A percentile compares a stretch with the other conserved stretches of the same genome.
phyloP scores from a whole-genome alignment of 257 asterid genomes.

The Solanum appendiculatum region DNA sequence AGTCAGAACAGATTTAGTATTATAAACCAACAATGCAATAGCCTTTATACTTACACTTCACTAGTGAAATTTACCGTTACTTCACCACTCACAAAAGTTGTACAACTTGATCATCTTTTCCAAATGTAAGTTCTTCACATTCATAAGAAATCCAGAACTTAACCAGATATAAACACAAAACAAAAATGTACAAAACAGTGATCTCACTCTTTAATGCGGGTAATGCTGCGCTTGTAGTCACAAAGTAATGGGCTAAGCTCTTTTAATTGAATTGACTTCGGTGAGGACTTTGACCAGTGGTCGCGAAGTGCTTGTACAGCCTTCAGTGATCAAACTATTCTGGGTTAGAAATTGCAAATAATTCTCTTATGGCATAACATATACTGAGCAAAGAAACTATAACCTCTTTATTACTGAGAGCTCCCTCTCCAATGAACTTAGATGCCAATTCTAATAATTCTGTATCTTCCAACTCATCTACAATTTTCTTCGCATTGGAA shows the following conservation, averaged over 20 bases:
- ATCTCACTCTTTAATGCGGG: slow-evolving; percentile 63
- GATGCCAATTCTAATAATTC: slow-evolving; percentile 61
- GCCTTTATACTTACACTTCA: neutral
- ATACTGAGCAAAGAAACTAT: neutral
- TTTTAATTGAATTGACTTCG: slow-evolving; percentile 52
- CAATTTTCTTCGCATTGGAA: slow-evolving; percentile 24
- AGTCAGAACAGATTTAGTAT: neutral
- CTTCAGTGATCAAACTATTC: slow-evolving; percentile 22
- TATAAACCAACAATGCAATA: neutral
- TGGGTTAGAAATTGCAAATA: neutral
- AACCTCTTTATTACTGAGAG: slow-evolving; percentile 49
- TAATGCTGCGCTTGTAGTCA: slow-evolving; percentile 67
- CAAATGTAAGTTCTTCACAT: neutral
- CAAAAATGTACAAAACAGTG: neutral
- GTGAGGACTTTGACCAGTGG: slow-evolving; percentile 62
- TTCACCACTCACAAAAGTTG: neutral
- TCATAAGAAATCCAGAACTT: neutral
- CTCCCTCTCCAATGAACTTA: slow-evolving; percentile 35
- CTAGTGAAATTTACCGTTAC: neutral
- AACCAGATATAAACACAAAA: neutral
- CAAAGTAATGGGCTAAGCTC: slow-evolving; percentile 82
- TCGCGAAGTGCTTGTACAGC: slow-evolving; percentile 69
- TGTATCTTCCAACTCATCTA: slow-evolving; percentile 62
- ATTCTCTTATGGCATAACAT: neutral
- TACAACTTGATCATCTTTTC: neutral